phyloP scores from a whole-genome alignment of 1,284 basidiomycete species.

The Microbotryum intermedium region DNA sequence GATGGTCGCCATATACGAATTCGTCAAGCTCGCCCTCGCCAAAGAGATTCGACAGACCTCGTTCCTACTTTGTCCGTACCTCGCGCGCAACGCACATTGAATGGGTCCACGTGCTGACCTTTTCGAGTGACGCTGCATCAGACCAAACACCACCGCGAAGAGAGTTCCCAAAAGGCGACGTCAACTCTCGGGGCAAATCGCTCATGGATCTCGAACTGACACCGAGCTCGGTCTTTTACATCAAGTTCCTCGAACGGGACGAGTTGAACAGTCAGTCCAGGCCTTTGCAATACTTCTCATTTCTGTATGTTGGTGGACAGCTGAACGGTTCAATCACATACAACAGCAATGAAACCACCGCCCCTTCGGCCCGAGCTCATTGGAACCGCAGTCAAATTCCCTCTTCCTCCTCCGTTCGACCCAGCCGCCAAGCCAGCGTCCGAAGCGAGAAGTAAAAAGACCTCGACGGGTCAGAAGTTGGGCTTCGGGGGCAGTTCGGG shows the following conservation, averaged over 20 bases:
- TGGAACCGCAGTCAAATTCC: constrained; percentile 54
- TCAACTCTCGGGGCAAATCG: constrained; percentile 55
- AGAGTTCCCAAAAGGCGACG: constrained; percentile 69
- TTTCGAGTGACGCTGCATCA: constrained; percentile 34
- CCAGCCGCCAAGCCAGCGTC: constrained; percentile 11
- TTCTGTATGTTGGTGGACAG: neutral
- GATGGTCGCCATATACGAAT: constrained; percentile 69
- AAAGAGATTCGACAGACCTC: constrained; percentile 64
- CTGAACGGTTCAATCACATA: neutral
- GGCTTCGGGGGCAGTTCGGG: constrained; percentile 39
- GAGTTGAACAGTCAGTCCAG: constrained; percentile 53
- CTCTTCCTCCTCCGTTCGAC: constrained; percentile 44
- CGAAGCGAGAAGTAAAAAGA: constrained; percentile 47
- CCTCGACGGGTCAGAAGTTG: constrained; percentile 64
- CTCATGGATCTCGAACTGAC: constrained; percentile 64
- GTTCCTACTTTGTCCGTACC: constrained; percentile 64
- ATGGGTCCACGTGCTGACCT: neutral
- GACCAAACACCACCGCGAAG: constrained; percentile 70
- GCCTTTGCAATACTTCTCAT: neutral
- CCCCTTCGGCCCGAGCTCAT: constrained; percentile 56
- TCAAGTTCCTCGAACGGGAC: constrained; percentile 61
- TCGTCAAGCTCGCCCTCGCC: constrained; percentile 61
- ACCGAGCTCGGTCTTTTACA: constrained; percentile 64
- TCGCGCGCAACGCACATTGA: neutral
- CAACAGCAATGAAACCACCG: constrained; percentile 45